Evolutionary conservation across 257 asterid genomes (phyloP).

Genomic region (Nicotiana benthamiana): DNA sequence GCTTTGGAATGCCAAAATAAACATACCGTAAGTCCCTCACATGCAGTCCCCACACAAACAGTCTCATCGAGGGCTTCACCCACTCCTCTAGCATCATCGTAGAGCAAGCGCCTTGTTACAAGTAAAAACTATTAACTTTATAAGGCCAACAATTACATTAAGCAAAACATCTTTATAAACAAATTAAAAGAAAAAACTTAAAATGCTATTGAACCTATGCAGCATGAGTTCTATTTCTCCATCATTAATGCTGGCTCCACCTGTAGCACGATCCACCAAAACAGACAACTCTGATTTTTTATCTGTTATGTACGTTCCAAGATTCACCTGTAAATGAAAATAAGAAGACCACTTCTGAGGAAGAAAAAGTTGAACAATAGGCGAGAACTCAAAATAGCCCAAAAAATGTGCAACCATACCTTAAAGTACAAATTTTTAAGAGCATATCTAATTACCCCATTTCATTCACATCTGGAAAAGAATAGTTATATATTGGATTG

Average conservation of each 20-base stretch:
- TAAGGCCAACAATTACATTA: not conserved
- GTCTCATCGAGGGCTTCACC: slow-evolving; percentile 60
- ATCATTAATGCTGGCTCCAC: slow-evolving; percentile 80
- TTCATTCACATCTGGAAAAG: not conserved
- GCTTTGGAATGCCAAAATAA: not conserved
- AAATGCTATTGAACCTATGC: slow-evolving; percentile 45
- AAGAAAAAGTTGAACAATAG: not conserved
- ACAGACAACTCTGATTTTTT: slow-evolving; percentile 61
- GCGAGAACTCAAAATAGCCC: not conserved
- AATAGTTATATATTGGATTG: not conserved
- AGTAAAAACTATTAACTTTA: not conserved
- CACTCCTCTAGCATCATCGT: slow-evolving; percentile 61
- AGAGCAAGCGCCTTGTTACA: slow-evolving; percentile 46
- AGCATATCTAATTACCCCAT: too few species aligned
- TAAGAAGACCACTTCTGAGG: not conserved
- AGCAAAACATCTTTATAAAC: not conserved
- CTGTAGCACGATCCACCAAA: slow-evolving; percentile 77
- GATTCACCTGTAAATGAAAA: slow-evolving; percentile 48
- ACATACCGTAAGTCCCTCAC: slow-evolving; percentile 69
- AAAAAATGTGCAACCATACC: not conserved
- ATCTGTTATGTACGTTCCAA: slow-evolving; percentile 60
- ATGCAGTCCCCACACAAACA: slow-evolving; percentile 38
- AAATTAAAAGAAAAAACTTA: not conserved
- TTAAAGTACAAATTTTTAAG: not conserved
- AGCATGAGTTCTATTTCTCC: slow-evolving; percentile 86